A percentile compares a stretch with the other conserved stretches of the same genome.
These are phyloP conservation scores for Candida suzukii DNA, from an alignment of 805 yeast species.

Conservation along the genomic window DNA sequence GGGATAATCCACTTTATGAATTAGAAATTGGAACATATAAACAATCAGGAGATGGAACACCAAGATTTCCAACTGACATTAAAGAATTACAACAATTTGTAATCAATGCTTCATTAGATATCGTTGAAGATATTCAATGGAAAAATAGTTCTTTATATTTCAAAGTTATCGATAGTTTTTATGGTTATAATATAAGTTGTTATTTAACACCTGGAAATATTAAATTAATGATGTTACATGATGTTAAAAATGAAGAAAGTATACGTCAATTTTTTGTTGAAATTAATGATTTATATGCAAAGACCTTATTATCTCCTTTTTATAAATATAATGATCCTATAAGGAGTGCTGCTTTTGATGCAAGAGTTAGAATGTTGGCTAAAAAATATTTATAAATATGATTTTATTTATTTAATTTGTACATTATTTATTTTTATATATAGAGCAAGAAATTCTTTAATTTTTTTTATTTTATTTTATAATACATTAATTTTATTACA, in stretches of 20 bases:
- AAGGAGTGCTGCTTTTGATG: constrained; percentile 66
- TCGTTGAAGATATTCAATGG: constrained; percentile 91
- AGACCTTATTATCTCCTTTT: constrained; percentile 80
- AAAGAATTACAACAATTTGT: constrained; percentile 82
- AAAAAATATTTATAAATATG: constrained; percentile 55
- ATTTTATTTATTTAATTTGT: too few species aligned
- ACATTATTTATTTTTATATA: too few species aligned
- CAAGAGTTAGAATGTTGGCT: constrained; percentile 63
- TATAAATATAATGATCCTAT: constrained; percentile 73
- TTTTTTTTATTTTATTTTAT: too few species aligned
- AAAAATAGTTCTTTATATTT: constrained; percentile 55
- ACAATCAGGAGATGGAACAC: constrained; percentile 56
- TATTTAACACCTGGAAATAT: constrained; percentile 84
- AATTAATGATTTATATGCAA: constrained; percentile 81
- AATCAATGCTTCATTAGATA: constrained; percentile 80
- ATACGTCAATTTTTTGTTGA: constrained; percentile 81
- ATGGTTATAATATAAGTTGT: constrained; percentile 76
- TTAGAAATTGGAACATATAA: constrained; percentile 75
- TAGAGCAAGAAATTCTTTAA: too few species aligned
- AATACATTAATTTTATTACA: too few species aligned
- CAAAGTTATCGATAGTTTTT: constrained; percentile 78
- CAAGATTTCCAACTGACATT: constrained; percentile 60
- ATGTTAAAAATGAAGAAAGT: constrained; percentile 57
- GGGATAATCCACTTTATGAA: constrained; percentile 82
- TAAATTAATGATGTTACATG: constrained; percentile 69